These are phyloP conservation scores for Immersiella caudata DNA, from an alignment of 495 filamentous ascomycete genomes.

Conservation along the genomic window DNA sequence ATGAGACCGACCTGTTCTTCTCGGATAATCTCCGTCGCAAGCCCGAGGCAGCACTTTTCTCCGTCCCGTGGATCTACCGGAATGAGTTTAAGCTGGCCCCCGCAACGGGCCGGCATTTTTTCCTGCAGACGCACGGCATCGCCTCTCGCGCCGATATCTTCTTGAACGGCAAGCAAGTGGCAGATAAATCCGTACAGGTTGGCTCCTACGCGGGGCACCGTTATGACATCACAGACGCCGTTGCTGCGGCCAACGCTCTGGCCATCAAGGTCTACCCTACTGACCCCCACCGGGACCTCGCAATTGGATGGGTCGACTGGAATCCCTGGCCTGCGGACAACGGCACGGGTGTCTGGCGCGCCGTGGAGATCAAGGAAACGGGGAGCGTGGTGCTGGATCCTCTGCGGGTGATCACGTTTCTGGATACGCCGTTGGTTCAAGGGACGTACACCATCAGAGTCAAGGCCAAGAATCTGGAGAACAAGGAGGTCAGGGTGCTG, in stretches of 20 bases:
- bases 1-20: constrained; percentile 59
- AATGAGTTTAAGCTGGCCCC: constrained; percentile 53
- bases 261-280: constrained; percentile 60
- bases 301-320: constrained; percentile 66
- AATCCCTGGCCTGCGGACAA: constrained; percentile 64
- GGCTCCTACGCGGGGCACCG: constrained; percentile 60
- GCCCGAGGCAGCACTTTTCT: constrained; percentile 51
- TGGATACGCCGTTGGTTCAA: constrained; percentile 37
- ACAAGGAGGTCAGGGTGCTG: constrained; percentile 38
- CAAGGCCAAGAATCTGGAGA: constrained; percentile 53
- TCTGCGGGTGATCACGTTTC: constrained; percentile 52
- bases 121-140: constrained; percentile 61
- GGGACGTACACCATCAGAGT: constrained; percentile 51
- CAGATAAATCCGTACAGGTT: constrained; percentile 49
- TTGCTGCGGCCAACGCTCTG: constrained; percentile 51
- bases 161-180: constrained; percentile 60
- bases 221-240: constrained; percentile 55
- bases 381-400: constrained; percentile 56
- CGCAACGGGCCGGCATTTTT: constrained; percentile 47
- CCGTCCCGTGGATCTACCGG: constrained; percentile 64
- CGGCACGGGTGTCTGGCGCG: constrained; percentile 63
- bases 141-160: constrained; percentile 64
- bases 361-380: constrained; percentile 61
- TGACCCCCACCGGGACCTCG: constrained; percentile 61
- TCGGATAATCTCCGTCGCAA: constrained; percentile 53